Evolutionary conservation across 2,329 filamentous ascomycete species (phyloP), one percentile per base, ranked within the genome.

Genomic region (Alternaria solani): DNA sequence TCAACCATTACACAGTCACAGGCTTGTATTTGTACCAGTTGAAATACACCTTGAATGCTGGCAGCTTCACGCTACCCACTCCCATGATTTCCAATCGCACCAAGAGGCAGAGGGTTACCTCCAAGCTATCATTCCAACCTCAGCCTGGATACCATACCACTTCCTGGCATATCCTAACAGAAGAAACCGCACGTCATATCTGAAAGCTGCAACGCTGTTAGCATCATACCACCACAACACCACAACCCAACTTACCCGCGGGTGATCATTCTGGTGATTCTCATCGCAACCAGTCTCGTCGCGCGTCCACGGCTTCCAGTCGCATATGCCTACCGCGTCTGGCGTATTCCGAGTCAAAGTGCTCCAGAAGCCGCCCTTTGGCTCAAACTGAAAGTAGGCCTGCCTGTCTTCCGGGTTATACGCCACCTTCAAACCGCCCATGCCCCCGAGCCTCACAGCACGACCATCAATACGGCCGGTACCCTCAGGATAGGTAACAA

Each of bases 151-250:
- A n/a, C 30, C 6, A 32, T 48, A 18, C 28, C 44, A 9, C 5
- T 18, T 18, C 11, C 18, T 11, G 12, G 7, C 11, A 23, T 2
- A 16, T 9, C 5, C 34, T 57, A 53, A 41, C 48, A 57, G 7
- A 30, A 30, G 48, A 57, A 57, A 5, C 51, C 28, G 20, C 55
- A 58, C 11, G 41, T 47, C 48, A 53, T 47, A 28, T 53, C 49
- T 44, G 55, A 51, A 28, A 51, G 54, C 44, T 56, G 7, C 38
- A 18, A 30, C 30, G 7, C 30, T 18, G 30, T 48, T 36, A 48
- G 46, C 25, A 25, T 46, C 16, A 32, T 44, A 18, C 28, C 26
- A 57, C 16, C 12, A 25, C 7, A 23, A 14, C 2, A n/a, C 28
- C 16, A 9, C 12, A 23, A 8, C 7, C 12, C 14, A 6, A 25